These are phyloP conservation scores for Wickerhamomyces ciferrii DNA, from an alignment of 805 yeast genomes.

Conservation along the genomic window DNA sequence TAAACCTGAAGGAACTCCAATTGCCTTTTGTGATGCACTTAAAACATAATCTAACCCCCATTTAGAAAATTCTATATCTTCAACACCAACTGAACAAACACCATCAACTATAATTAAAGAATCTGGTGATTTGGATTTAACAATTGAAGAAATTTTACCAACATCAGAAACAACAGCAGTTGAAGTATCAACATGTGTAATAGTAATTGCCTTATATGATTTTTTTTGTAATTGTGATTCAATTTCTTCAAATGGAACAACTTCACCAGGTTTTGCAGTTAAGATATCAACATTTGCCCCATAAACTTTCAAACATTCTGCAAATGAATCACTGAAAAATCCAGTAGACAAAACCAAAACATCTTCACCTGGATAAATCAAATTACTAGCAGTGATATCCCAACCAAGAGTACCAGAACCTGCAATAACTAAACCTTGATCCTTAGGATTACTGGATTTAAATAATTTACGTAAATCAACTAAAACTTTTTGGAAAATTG, in stretches of 20 bases:
- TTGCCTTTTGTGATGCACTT: conserved; percentile 93
- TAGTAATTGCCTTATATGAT: conserved; percentile 64
- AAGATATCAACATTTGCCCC: conserved; percentile 72
- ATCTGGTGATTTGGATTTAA: conserved; percentile 65
- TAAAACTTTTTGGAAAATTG: conserved; percentile 66
- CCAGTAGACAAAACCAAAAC: conserved; percentile 88
- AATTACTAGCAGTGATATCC: conserved; percentile 83
- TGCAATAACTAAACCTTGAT: conserved; percentile 77
- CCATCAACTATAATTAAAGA: conserved; percentile 87
- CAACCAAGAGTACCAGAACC: conserved; percentile 96
- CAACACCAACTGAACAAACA: conserved; percentile 92
- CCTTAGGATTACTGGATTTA: conserved; percentile 55
- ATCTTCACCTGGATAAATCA: conserved; percentile 59
- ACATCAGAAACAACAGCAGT: conserved; percentile 87
- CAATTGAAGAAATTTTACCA: conserved; percentile 52
- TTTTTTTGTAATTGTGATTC: conserved; percentile 47
- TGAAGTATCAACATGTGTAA: conserved; percentile 95
- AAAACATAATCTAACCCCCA: conserved; percentile 90
- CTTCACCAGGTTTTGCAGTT: conserved; percentile 69
- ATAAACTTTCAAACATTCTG: conserved; percentile 66
- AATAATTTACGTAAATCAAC: conserved; percentile 68
- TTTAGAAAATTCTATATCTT: conserved; percentile 73
- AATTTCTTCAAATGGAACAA: conserved; percentile 51
- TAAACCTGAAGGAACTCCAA: conserved; percentile 93
- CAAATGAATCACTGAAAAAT: conserved; percentile 79